Evolutionary conservation across 1,284 basidiomycete genomes (phyloP).

Genomic region (Moesziomyces antarcticus): DNA sequence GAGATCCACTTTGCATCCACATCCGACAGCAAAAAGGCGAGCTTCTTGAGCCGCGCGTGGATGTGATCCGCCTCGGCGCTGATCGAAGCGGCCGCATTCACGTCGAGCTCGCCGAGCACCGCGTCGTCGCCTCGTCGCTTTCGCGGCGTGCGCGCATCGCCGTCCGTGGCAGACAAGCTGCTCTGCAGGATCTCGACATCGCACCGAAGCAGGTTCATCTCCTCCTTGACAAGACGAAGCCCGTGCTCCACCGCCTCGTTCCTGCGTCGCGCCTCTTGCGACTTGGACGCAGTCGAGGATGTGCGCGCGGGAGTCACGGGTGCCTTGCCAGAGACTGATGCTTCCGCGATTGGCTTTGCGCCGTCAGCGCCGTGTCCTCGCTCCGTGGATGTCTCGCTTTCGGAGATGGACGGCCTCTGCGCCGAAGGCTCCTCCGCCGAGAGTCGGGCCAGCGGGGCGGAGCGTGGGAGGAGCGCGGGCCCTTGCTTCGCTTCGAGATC

Average conservation of each 20-base stretch:
- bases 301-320: conserved; percentile 30
- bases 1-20: conserved; percentile 36
- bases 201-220: conserved; percentile 31
- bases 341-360: background rate
- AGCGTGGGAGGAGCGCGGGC: conserved; percentile 12
- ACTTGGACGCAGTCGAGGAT: conserved; percentile 34
- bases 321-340: background rate
- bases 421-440: conserved; percentile 11
- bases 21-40: conserved; percentile 19
- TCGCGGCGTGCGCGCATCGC: conserved; percentile 18
- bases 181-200: conserved; percentile 29
- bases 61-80: conserved; percentile 21
- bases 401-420: conserved; percentile 26
- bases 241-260: conserved; percentile 37
- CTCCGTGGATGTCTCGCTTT: conserved; percentile 37
- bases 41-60: conserved; percentile 16
- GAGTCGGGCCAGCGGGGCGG: conserved; percentile 6
- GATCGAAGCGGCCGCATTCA: conserved; percentile 18
- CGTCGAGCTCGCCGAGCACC: conserved; percentile 15
- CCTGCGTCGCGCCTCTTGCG: conserved; percentile 28
- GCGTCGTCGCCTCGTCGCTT: conserved; percentile 20
- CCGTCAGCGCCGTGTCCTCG: conserved; percentile 20
- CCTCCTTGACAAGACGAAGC: conserved; percentile 36
- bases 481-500: background rate
- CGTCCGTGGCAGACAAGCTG: conserved; percentile 15